Evolutionary conservation across 345 rosid species (phyloP).

Genomic region (Hevea brasiliensis): DNA sequence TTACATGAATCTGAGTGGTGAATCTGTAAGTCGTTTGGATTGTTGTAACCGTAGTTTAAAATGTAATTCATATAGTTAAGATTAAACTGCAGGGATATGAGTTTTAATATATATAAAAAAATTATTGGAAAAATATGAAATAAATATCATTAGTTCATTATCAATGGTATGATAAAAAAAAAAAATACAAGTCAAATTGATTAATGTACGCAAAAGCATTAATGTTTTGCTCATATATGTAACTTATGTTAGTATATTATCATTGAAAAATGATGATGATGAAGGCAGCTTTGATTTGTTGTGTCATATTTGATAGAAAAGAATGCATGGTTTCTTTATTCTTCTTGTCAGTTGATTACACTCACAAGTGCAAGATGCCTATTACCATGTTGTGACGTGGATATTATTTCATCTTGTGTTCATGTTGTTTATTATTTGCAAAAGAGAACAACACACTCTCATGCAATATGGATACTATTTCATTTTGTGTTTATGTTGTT

Average conservation of each 20-base stretch:
- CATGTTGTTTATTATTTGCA: too few species aligned
- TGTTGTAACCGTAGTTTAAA: not conserved
- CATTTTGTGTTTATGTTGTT: too few species aligned
- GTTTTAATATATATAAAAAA: not conserved
- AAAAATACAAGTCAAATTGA: too few species aligned
- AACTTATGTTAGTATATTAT: too few species aligned
- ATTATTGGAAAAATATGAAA: not conserved
- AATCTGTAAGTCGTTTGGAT: conserved; percentile 56
- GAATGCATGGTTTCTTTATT: not conserved
- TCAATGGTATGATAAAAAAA: too few species aligned
- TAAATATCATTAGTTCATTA: too few species aligned
- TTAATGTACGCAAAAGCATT: too few species aligned
- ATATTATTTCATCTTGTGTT: too few species aligned
- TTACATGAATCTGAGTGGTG: conserved; percentile 96
- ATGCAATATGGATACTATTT: not conserved
- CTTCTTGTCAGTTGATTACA: not conserved
- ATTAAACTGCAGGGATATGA: not conserved
- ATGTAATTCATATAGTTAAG: not conserved
- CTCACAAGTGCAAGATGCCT: not conserved
- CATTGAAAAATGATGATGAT: too few species aligned
- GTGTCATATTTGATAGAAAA: not conserved
- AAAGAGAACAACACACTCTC: too few species aligned
- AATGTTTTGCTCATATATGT: too few species aligned
- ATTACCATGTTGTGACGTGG: not conserved
- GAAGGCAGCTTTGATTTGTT: not conserved